Conservation (phyloP, 495 filamentous ascomycete genomes). For the Aspergillus hancockii region DNA sequence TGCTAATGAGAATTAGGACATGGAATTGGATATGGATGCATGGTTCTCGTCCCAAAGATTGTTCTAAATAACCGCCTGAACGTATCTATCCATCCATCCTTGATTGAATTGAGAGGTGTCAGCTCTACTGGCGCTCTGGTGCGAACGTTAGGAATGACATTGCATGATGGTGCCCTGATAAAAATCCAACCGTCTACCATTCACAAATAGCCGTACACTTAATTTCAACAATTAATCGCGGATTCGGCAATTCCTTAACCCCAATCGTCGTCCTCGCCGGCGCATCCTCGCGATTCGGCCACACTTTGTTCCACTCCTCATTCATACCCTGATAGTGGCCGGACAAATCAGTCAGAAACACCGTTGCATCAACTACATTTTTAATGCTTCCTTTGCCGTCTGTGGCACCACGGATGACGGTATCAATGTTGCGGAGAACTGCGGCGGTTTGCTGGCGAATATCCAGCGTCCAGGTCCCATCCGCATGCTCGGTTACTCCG, state of each 20-base stretch:
- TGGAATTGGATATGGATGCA: background rate
- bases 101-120: background rate
- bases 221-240: constrained; percentile 37
- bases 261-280: constrained; percentile 37
- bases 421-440: constrained; percentile 33
- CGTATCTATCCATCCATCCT: background rate
- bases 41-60: background rate
- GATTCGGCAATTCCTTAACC: constrained; percentile 36
- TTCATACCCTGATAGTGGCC: constrained; percentile 36
- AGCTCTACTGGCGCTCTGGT: too few species aligned
- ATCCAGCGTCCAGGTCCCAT: constrained; percentile 29
- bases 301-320: constrained; percentile 37
- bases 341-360: constrained; percentile 34
- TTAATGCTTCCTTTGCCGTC: constrained; percentile 28
- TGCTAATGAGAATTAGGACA: background rate
- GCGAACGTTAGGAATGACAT: too few species aligned
- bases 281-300: constrained; percentile 30
- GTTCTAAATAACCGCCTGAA: background rate
- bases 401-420: constrained; percentile 32
- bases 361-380: constrained; percentile 34
- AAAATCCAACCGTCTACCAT: background rate
- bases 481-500: constrained; percentile 26
- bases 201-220: constrained; percentile 29
- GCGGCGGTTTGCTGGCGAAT: constrained; percentile 35
- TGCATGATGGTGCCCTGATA: too few species aligned